A percentile compares a stretch with the other conserved stretches of the same genome.
phyloP scores from a whole-genome alignment of 306 rosid species.

The Dalbergia oliveri region DNA sequence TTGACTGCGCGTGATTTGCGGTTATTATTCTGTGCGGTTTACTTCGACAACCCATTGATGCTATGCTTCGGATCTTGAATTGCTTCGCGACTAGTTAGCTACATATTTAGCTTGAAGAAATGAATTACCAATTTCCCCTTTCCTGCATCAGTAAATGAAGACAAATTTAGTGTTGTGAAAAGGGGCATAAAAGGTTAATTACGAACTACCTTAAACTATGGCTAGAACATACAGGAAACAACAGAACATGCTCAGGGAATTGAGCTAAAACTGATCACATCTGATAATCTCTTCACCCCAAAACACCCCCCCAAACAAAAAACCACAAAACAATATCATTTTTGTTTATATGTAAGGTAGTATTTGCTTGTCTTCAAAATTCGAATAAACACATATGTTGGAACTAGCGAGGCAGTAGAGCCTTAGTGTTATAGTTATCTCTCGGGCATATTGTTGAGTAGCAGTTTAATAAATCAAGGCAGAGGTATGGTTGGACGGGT shows the following conservation, averaged over 20 bases:
- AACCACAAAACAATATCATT: not conserved
- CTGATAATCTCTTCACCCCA: not conserved
- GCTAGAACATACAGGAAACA: not conserved
- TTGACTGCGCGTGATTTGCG: not conserved
- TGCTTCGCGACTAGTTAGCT: not conserved
- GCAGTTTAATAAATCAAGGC: slow-evolving; percentile 1
- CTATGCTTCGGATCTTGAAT: slow-evolving; percentile 29
- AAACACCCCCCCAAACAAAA: too few species aligned
- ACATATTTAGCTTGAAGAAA: not conserved
- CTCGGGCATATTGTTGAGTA: slow-evolving; percentile 11
- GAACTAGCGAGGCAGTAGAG: not conserved
- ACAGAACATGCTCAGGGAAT: not conserved
- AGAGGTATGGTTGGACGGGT: not conserved
- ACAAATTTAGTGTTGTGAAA: not conserved
- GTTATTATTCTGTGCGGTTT: not conserved
- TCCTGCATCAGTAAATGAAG: not conserved
- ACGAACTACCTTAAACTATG: not conserved
- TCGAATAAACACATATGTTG: not conserved
- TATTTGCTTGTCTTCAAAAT: not conserved
- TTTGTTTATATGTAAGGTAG: not conserved
- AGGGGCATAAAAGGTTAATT: too few species aligned
- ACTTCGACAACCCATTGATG: not conserved
- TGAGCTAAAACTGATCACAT: slow-evolving; percentile 9
- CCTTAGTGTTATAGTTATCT: not conserved
- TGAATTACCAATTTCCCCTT: not conserved